Evolutionary conservation across 345 rosid species (phyloP).

Genomic region (Sonneratia caseolaris): DNA sequence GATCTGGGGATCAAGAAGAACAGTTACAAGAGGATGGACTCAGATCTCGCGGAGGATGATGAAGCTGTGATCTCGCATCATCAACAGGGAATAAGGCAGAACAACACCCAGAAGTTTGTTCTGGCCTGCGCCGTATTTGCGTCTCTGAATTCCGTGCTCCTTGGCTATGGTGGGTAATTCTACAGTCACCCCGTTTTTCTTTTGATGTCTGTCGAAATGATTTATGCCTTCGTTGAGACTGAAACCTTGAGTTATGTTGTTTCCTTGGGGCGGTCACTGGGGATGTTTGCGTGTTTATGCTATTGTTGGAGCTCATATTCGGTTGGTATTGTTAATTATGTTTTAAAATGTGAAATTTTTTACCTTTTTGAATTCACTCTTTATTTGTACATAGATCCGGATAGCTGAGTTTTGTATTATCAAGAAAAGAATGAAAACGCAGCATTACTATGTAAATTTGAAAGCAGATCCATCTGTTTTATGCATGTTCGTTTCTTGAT

Average conservation of each 20-base stretch:
- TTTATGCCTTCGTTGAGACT: neutral
- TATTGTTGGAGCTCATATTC: no score
- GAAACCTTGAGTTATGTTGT: neutral
- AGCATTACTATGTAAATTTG: neutral
- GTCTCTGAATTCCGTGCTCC: conserved; percentile 60
- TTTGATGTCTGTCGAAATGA: neutral
- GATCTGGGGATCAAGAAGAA: conserved; percentile 7
- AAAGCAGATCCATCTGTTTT: neutral
- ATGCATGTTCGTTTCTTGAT: neutral
- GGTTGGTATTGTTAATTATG: neutral
- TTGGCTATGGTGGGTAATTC: conserved; percentile 44
- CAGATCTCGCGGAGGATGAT: conserved; percentile 11
- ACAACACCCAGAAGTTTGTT: conserved; percentile 21
- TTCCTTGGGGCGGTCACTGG: neutral
- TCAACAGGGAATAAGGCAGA: neutral
- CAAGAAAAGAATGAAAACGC: neutral
- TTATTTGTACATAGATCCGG: neutral
- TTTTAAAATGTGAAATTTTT: neutral
- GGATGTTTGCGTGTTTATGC: neutral
- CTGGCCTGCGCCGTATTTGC: conserved; percentile 50
- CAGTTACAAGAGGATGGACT: conserved; percentile 19
- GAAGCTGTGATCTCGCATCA: conserved; percentile 6
- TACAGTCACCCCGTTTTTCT: neutral
- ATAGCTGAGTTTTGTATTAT: neutral
- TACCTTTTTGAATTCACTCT: neutral